Conservation (phyloP, 1,139 yeast genomes). For the Yamadazyma sp. region DNA sequence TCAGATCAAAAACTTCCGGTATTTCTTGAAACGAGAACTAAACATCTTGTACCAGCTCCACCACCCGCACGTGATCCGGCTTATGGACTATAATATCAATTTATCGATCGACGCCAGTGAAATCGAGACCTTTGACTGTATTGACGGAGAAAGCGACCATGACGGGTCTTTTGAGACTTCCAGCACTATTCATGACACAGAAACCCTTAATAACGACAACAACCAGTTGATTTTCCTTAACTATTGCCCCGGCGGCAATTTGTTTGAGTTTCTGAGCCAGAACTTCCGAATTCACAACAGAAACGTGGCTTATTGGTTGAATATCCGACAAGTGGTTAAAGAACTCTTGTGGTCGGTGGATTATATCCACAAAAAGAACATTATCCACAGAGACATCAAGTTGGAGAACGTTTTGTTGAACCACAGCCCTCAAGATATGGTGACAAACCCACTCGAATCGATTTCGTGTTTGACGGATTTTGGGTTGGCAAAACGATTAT, state of each 20-base stretch:
- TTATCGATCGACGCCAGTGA: constrained; percentile 23
- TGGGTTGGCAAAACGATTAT: constrained; percentile 76
- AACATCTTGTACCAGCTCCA: constrained; percentile 52
- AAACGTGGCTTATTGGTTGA: constrained; percentile 37
- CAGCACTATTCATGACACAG: constrained; percentile 16
- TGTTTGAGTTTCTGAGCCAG: constrained; percentile 55
- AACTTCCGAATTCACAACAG: constrained; percentile 16
- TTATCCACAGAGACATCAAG: constrained; percentile 87
- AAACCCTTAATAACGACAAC: constrained; percentile 23
- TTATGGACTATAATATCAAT: constrained; percentile 33
- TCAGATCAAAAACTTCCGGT: constrained; percentile 49
- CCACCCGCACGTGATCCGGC: constrained; percentile 44
- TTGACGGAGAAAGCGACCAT: constrained; percentile 21
- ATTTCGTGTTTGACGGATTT: constrained; percentile 77
- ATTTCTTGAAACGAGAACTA: constrained; percentile 73
- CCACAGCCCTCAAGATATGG: constrained; percentile 16
- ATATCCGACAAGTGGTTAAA: constrained; percentile 61
- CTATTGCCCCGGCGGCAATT: constrained; percentile 81
- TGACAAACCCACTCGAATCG: constrained; percentile 8
- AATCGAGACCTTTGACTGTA: constrained; percentile 16
- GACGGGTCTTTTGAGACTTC: constrained; percentile 1
- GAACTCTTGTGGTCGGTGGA: constrained; percentile 69
- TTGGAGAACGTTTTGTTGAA: constrained; percentile 74
- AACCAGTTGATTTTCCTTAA: constrained; percentile 65
- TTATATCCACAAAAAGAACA: constrained; percentile 65